These are phyloP conservation scores for Phytophthora gonapodyides DNA, from an alignment of 352 stramenopile genomes.

Conservation along the genomic window DNA sequence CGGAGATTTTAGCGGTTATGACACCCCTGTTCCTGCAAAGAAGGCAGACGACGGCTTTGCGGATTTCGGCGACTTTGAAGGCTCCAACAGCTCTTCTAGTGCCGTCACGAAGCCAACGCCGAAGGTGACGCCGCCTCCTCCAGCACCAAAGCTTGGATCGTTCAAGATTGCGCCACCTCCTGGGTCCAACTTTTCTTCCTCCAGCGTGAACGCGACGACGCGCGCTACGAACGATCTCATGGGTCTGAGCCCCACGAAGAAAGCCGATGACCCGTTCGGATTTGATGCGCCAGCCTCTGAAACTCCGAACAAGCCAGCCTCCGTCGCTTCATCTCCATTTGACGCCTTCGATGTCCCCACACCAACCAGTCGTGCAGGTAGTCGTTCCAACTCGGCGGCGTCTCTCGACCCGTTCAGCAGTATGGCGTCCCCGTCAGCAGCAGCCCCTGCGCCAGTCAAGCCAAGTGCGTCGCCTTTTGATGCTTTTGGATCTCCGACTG, in stretches of 20 bases:
- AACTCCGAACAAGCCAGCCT: slow-evolving; percentile 15
- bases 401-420: slow-evolving; percentile 48
- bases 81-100: slow-evolving; percentile 21
- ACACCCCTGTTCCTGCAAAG: slow-evolving; percentile 25
- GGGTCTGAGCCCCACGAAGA: slow-evolving; percentile 58
- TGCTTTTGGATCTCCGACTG: slow-evolving; percentile 35
- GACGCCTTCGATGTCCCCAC: slow-evolving; percentile 44
- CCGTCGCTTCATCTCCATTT: slow-evolving; percentile 40
- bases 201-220: slow-evolving; percentile 18
- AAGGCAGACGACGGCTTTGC: slow-evolving; percentile 37
- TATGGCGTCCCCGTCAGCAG: slow-evolving; percentile 22
- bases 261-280: slow-evolving; percentile 52
- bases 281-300: slow-evolving; percentile 45
- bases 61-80: slow-evolving; percentile 65
- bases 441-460: slow-evolving; percentile 12
- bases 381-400: slow-evolving; percentile 24
- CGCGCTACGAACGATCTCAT: slow-evolving; percentile 64
- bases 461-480: slow-evolving; percentile 47
- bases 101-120: slow-evolving; percentile 33
- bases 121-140: slow-evolving; percentile 31
- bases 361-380: slow-evolving; percentile 24
- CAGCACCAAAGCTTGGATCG: slow-evolving; percentile 49
- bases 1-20: slow-evolving; percentile 63
- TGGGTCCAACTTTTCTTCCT: slow-evolving; percentile 48
- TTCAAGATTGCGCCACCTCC: slow-evolving; percentile 77